phyloP scores from a whole-genome alignment of 306 rosid genomes.

The Vigna nakashimae region DNA sequence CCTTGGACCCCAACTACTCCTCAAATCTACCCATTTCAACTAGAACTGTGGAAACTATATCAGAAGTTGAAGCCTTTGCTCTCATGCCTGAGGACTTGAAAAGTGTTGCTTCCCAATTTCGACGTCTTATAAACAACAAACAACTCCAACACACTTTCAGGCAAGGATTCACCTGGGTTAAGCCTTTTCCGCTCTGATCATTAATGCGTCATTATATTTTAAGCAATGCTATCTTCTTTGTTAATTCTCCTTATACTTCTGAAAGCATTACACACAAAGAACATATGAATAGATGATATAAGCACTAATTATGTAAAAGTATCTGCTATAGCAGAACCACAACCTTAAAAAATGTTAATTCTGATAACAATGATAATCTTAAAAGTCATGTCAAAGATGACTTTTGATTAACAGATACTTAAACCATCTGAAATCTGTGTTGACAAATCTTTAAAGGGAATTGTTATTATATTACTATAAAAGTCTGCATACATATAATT shows the following conservation, averaged over 20 bases:
- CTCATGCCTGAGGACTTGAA: conserved; percentile 76
- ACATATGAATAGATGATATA: background rate
- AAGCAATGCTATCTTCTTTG: background rate
- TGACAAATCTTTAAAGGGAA: background rate
- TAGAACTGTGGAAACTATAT: conserved; percentile 68
- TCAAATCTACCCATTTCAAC: conserved; percentile 77
- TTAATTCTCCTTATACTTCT: background rate
- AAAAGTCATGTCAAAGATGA: background rate
- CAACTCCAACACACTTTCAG: conserved; percentile 77
- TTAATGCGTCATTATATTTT: background rate
- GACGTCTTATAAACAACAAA: conserved; percentile 69
- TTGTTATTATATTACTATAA: too few relatives aligned
- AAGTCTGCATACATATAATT: background rate
- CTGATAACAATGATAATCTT: too few relatives aligned
- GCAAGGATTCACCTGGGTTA: conserved; percentile 51
- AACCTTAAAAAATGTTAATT: background rate
- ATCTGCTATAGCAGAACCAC: background rate
- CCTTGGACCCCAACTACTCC: conserved; percentile 70
- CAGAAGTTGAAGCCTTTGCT: conserved; percentile 93
- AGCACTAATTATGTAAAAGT: background rate
- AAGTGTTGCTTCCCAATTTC: conserved; percentile 74
- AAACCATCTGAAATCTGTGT: too few relatives aligned
- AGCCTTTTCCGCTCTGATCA: background rate
- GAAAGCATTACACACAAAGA: background rate
- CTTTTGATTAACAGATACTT: background rate